Evolutionary conservation across 2,329 filamentous ascomycete species (phyloP).

Genomic region (Talaromyces sp.): DNA sequence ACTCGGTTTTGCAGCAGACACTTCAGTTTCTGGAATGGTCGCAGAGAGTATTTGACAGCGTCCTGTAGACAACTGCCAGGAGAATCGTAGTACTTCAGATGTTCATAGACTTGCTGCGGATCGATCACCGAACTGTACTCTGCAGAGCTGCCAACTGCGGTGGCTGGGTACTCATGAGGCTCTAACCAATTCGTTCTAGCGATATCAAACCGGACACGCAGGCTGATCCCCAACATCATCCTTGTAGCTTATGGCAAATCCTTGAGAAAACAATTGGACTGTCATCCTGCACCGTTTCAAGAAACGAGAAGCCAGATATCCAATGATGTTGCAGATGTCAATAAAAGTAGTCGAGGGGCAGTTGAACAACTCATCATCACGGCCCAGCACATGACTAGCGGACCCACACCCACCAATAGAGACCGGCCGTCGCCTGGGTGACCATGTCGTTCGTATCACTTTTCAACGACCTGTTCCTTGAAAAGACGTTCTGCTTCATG

Average conservation of each 20-base stretch:
- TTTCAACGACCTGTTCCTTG: background rate
- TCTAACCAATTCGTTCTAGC: background rate
- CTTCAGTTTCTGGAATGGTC: background rate
- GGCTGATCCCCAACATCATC: background rate
- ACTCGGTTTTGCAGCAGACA: background rate
- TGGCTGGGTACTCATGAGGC: background rate
- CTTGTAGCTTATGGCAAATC: background rate
- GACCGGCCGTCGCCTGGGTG: slow-evolving; percentile 17
- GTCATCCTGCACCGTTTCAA: background rate
- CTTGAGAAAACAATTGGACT: background rate
- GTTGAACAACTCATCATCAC: slow-evolving; percentile 21
- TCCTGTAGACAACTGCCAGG: background rate
- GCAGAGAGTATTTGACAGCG: background rate
- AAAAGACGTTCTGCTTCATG: background rate
- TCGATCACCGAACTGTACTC: background rate
- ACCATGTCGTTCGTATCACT: slow-evolving; percentile 6
- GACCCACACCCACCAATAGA: slow-evolving; percentile 19
- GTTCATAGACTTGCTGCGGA: background rate
- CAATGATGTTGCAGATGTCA: slow-evolving; percentile 15
- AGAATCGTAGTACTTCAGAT: background rate
- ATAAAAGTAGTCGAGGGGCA: slow-evolving; percentile 8
- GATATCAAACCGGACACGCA: background rate
- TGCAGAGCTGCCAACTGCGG: background rate
- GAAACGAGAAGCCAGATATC: background rate
- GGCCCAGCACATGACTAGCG: slow-evolving; percentile 20